Evolutionary conservation across 148 eudicot genomes (phyloP).

Genomic region (Vaccinium darrowii): DNA sequence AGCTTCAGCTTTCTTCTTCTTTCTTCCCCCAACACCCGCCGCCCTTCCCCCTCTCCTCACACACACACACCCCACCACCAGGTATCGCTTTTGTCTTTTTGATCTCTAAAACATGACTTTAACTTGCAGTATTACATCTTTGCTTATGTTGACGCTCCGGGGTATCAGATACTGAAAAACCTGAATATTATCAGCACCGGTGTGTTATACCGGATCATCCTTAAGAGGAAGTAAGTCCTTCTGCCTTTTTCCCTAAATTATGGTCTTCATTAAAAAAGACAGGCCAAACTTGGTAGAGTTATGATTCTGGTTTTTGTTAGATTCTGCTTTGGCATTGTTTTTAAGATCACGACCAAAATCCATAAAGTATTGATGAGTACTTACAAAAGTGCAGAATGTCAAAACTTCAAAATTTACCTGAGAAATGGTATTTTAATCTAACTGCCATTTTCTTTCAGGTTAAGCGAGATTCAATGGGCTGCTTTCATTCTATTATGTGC

Average conservation of each 20-base stretch:
- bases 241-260: neutral
- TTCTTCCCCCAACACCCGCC: neutral
- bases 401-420: neutral
- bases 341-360: neutral
- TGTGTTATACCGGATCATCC: conserved; percentile 82
- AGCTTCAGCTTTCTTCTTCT: neutral
- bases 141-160: conserved; percentile 99
- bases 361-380: neutral
- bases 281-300: neutral
- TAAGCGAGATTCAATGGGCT: conserved; percentile 98
- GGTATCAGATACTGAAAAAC: conserved; percentile 96
- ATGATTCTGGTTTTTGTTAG: neutral
- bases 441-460: conserved; percentile 46
- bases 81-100: neutral
- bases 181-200: conserved; percentile 95
- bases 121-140: conserved; percentile 90
- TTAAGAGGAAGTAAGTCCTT: conserved; percentile 65
- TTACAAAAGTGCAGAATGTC: neutral
- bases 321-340: neutral
- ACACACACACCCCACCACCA: neutral
- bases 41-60: too few species aligned
- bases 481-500: conserved; percentile 92
- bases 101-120: conserved; percentile 21
- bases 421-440: conserved; percentile 12
- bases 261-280: conserved; percentile 1